Evolutionary conservation across 257 asterid genomes (phyloP).

Genomic region (Ocimum tenuiflorum): DNA sequence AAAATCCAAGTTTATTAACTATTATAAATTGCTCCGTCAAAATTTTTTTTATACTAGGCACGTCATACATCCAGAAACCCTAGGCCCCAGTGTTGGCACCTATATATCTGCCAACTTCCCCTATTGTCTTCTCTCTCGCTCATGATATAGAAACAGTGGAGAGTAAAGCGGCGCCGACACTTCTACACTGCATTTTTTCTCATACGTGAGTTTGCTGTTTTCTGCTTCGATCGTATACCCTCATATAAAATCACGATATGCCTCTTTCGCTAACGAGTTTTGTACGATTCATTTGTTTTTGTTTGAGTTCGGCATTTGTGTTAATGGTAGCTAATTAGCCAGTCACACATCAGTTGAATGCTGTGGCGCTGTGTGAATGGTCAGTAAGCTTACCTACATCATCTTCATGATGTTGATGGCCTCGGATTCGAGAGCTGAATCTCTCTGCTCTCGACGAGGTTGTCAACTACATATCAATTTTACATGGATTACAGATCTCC

Average conservation of each 20-base stretch:
- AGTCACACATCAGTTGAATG: constrained; percentile 34
- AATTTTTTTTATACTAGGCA: no score
- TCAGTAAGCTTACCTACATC: constrained; percentile 37
- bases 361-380: constrained; percentile 37
- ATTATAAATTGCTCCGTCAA: no score
- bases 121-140: no score
- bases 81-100: neutral
- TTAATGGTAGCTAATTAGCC: constrained; percentile 45
- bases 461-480: constrained; percentile 20
- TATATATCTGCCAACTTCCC: neutral
- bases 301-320: neutral
- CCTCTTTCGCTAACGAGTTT: no score
- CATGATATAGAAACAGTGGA: no score
- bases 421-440: neutral
- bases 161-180: no score
- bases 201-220: neutral
- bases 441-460: constrained; percentile 6
- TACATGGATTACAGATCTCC: no score
- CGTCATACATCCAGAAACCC: neutral
- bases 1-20: no score
- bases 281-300: no score
- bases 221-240: neutral
- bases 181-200: no score
- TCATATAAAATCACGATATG: no score
- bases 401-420: constrained; percentile 10